phyloP scores from a whole-genome alignment of 345 rosid genomes.

The Brassica carinata region DNA sequence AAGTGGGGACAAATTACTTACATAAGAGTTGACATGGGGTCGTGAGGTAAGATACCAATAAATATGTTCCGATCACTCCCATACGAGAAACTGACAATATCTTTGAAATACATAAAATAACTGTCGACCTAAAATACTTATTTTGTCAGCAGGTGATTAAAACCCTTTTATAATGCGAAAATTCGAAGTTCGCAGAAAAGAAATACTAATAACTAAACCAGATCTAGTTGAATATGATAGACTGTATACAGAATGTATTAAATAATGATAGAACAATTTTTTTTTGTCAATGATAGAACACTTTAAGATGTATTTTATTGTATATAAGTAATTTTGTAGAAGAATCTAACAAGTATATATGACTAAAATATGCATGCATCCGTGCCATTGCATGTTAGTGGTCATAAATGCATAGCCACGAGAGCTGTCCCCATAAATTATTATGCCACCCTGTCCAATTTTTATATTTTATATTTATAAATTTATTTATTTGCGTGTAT shows the following conservation, averaged over 20 bases:
- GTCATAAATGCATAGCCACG: conserved; percentile 37
- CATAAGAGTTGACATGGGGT: conserved; percentile 44
- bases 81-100: background rate
- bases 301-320: background rate
- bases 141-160: conserved; percentile 13
- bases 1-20: conserved; percentile 46
- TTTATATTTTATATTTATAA: background rate
- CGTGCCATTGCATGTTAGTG: conserved; percentile 45
- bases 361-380: conserved; percentile 26
- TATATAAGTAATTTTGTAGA: conserved; percentile 6
- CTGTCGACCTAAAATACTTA: background rate
- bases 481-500: background rate
- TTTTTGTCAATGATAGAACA: too few species aligned
- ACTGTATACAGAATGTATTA: background rate
- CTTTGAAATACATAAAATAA: background rate
- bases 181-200: background rate
- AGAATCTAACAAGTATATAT: conserved; percentile 26
- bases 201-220: background rate
- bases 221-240: background rate
- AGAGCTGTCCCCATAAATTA: conserved; percentile 39
- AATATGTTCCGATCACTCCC: conserved; percentile 29
- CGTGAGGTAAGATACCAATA: conserved; percentile 39
- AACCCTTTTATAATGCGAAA: conserved; percentile 1
- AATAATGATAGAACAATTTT: background rate
- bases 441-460: conserved; percentile 40